These are phyloP conservation scores for Beauveria scarabaeidicola DNA, from an alignment of 2,329 filamentous ascomycete species.

Conservation along the genomic window DNA sequence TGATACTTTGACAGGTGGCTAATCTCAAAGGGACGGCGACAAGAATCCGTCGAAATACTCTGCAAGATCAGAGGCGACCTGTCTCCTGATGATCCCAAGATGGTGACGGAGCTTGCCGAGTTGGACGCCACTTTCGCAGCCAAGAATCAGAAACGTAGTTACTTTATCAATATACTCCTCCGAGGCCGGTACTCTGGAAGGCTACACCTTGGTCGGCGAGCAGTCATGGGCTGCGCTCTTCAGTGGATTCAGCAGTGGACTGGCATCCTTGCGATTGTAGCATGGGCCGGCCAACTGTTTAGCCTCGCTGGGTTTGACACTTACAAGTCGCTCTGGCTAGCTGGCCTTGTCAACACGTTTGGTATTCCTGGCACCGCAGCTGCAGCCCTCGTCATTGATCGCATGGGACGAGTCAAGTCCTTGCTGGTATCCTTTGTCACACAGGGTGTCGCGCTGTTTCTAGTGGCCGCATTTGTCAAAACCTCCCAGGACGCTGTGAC, in stretches of 20 bases:
- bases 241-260: slow-evolving; percentile 37
- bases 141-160: slow-evolving; percentile 29
- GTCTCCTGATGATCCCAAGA: slow-evolving; percentile 22
- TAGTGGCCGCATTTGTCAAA: slow-evolving; percentile 26
- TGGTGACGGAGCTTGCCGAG: slow-evolving; percentile 28
- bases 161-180: slow-evolving; percentile 31
- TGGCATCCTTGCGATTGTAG: slow-evolving; percentile 33
- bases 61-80: slow-evolving; percentile 24
- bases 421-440: slow-evolving; percentile 23
- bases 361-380: slow-evolving; percentile 43
- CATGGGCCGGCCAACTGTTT: slow-evolving; percentile 22
- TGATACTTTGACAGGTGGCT: slow-evolving; percentile 24
- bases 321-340: slow-evolving; percentile 27
- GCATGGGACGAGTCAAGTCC: slow-evolving; percentile 31
- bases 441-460: slow-evolving; percentile 21
- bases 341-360: slow-evolving; percentile 42
- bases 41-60: slow-evolving; percentile 27
- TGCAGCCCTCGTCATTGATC: slow-evolving; percentile 41
- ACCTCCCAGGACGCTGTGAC: slow-evolving; percentile 14
- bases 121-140: slow-evolving; percentile 32
- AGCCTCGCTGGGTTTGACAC: slow-evolving; percentile 18
- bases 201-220: slow-evolving; percentile 30
- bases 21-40: slow-evolving; percentile 25
- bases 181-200: slow-evolving; percentile 28
- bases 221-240: slow-evolving; percentile 30